Base-by-base conservation (phyloP, 257 asterid species). In the Solanum medicagineum region DNA sequence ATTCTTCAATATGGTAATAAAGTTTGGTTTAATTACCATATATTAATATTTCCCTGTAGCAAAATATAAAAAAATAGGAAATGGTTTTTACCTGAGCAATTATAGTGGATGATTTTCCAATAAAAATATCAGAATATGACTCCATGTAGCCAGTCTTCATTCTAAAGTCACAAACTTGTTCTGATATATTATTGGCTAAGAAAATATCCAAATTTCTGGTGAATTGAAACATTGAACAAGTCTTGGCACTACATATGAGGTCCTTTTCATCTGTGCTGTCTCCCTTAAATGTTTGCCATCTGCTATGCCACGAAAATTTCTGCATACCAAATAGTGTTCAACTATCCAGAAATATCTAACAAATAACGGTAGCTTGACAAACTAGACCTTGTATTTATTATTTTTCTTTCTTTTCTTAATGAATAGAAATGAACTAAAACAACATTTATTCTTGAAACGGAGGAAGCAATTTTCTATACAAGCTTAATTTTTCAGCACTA, bases 241-340 rank as follows among this genome's bases (percentile, higher is more conserved):
- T 62, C 42, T 63, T 85, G 1, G 42, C 85, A 12, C 68, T 80
- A 49, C 80, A 86, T 29, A 86, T 42, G 13, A 81, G 71, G 59
- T 86, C 88, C 32, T 22, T 81, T 16, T 55, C 19, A 10, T 40
- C 40, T 40, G 47, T 45, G 74, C 75, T 86, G 2, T 69, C 82
- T 42, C 85, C 88, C 74, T 84, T 81, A 57, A 86, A 86, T 11
- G 22, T 71, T 42, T 86, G 29, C 85, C 88, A 80, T 63, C 81
- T 80, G 5, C 32, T n/a, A 79, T 80, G 87, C 47, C 53, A 36
- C 42, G 84, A 24, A 83, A 47, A 29, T 36, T 19, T 55, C 87
- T 85, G 77, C 81, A 70, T 29, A 29, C 15, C 26, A 84, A 24
- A 40, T 44, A 44, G 47, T 8, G 9, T 44, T 44, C 47, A 44